Base-by-base conservation (phyloP, 2,329 filamentous ascomycete genomes). In the Scolecobasidium constrictum region DNA sequence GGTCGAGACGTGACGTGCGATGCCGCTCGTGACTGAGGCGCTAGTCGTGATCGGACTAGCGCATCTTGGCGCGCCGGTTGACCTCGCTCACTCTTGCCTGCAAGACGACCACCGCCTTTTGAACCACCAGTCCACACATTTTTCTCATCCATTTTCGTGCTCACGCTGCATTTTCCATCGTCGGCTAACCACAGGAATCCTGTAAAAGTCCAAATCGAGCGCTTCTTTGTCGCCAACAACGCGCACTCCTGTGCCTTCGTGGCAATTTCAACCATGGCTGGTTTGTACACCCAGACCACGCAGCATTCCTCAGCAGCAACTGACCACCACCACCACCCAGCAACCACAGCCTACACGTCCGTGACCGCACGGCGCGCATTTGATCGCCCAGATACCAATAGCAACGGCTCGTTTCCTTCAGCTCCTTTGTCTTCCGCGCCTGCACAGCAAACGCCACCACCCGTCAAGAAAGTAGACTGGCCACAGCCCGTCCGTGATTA, bases 401-500 rank as follows among this genome's bases (percentile, higher is more conserved):
- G 38, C 46, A 43, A 46, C 23, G 11, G 16, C 17, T 34, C 19
- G 6, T 23, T 33, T 36, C 26, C 23, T 22, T 18, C 15, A 7
- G 3, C 23, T 18, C 11, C 21, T 12, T 28, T 21, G 20, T 17
- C 26, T 17, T 12, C 13, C 18, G 5, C 15, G 20, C 16, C 17
- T 31, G 23, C 26, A 52, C 60, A 18, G 35, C 42, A 20, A 11
- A 60, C 66, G 39, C 59, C 59, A 4, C 43, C 49, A 65, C 65
- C 71, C 57, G 26, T 31, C 9, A 31, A 36, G 12, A 42, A 42
- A 34, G 40, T 34, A 11, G 40, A 35, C 9, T 42, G 40, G 40
- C 40, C 40, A 35, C 31, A 26, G n/a, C 76, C 81, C n/a, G 86
- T 96, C 47, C 83, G 87, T 53, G 71, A 74, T 50, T 96, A 95